Evolutionary conservation across 2,329 filamentous ascomycete species (phyloP).

Genomic region (Xylariaceae sp.): DNA sequence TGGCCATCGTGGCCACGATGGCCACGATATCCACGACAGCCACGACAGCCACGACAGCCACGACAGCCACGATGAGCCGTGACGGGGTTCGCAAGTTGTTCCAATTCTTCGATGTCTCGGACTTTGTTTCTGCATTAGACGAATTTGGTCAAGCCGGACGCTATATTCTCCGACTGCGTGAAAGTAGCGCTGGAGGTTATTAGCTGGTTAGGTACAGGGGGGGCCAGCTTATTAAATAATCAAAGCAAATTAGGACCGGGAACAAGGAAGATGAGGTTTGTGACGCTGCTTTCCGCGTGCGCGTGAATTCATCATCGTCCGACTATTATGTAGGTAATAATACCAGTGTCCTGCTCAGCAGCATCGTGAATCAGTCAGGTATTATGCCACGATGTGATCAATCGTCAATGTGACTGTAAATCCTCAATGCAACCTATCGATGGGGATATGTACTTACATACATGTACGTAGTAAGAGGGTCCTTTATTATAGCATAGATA

Average conservation of each 20-base stretch:
- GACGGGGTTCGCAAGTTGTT: conserved; percentile 23
- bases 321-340: conserved; percentile 4
- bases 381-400: conserved; percentile 21
- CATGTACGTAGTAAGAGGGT: background rate
- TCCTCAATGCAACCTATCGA: conserved; percentile 27
- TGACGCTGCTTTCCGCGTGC: conserved; percentile 17
- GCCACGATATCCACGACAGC: conserved; percentile 18
- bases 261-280: conserved; percentile 26
- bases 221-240: conserved; percentile 27
- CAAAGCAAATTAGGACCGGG: conserved; percentile 33
- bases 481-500: background rate
- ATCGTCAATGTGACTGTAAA: conserved; percentile 18
- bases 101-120: conserved; percentile 28
- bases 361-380: conserved; percentile 7
- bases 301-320: conserved; percentile 15
- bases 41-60: background rate
- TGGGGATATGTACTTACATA: background rate
- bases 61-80: conserved; percentile 18
- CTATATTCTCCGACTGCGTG: conserved; percentile 28
- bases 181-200: too few species aligned
- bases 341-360: conserved; percentile 13
- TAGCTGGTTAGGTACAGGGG: too few species aligned
- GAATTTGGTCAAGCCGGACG: conserved; percentile 10
- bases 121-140: conserved; percentile 28
- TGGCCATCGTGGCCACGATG: too few species aligned